These are phyloP conservation scores for Diplodia sapinea DNA, from an alignment of 2,329 filamentous ascomycete genomes.

Conservation along the genomic window DNA sequence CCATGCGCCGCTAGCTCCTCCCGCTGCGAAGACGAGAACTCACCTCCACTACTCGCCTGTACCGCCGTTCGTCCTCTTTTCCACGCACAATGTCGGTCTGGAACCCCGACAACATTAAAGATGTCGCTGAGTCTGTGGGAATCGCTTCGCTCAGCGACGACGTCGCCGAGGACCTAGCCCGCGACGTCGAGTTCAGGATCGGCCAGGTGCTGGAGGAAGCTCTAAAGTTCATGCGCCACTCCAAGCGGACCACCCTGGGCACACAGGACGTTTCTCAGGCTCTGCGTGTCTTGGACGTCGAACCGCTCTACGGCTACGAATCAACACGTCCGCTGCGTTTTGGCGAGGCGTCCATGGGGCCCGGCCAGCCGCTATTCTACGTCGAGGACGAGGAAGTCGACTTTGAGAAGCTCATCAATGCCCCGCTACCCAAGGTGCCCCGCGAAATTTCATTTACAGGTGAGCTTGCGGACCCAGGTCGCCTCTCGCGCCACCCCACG, in stretches of 20 bases:
- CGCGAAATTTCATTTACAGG: slow-evolving; percentile 91
- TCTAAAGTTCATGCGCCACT: slow-evolving; percentile 93
- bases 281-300: slow-evolving; percentile 83
- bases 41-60: background rate
- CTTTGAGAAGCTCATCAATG: slow-evolving; percentile 98
- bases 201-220: slow-evolving; percentile 93
- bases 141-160: slow-evolving; percentile 83
- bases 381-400: slow-evolving; percentile 98
- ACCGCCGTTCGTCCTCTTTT: background rate
- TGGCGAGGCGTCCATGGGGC: slow-evolving; percentile 90
- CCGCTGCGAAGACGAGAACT: background rate
- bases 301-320: slow-evolving; percentile 96
- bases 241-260: slow-evolving; percentile 81
- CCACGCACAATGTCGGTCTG: slow-evolving; percentile 66
- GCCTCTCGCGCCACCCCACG: background rate
- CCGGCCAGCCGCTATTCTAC: slow-evolving; percentile 93
- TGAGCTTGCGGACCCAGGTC: slow-evolving; percentile 49
- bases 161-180: slow-evolving; percentile 82
- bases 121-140: slow-evolving; percentile 95
- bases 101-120: slow-evolving; percentile 94
- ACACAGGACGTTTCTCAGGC: slow-evolving; percentile 91
- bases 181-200: slow-evolving; percentile 94
- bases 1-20: slow-evolving; percentile 11
- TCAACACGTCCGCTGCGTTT: slow-evolving; percentile 87
- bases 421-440: slow-evolving; percentile 90